Evolutionary conservation across 768 basidiomycete genomes (phyloP).

Genomic region (Tulasnella sp.): DNA sequence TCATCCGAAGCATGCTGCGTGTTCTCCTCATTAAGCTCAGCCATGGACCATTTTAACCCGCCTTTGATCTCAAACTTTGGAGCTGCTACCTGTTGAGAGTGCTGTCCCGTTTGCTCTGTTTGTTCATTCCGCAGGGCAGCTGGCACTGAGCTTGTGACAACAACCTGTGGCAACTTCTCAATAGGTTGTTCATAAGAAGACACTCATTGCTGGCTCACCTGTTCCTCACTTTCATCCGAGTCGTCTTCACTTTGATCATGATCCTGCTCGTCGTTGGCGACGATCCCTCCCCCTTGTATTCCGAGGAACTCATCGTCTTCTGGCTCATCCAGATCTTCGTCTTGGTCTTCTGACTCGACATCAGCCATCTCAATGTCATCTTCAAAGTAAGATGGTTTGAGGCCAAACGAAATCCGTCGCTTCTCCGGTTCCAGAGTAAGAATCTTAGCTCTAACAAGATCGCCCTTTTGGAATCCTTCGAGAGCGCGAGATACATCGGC

Average conservation of each 20-base stretch:
- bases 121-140: conserved; percentile 20
- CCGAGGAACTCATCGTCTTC: conserved; percentile 20
- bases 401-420: conserved; percentile 62
- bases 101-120: conserved; percentile 17
- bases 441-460: conserved; percentile 70
- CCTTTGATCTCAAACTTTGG: conserved; percentile 22
- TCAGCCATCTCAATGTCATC: conserved; percentile 39
- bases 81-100: conserved; percentile 4
- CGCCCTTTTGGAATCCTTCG: conserved; percentile 72
- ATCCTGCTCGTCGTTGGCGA: neutral
- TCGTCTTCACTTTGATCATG: conserved; percentile 9
- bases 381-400: conserved; percentile 83
- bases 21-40: conserved; percentile 18
- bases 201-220: neutral
- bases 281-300: conserved; percentile 14
- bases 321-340: conserved; percentile 24
- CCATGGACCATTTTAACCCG: conserved; percentile 59
- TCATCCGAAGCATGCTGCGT: conserved; percentile 29
- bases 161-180: too few relatives aligned
- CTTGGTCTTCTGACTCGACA: conserved; percentile 22
- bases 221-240: conserved; percentile 19
- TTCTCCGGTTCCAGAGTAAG: conserved; percentile 60
- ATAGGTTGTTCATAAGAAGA: too few relatives aligned
- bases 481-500: conserved; percentile 69
- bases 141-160: too few relatives aligned